phyloP scores from a whole-genome alignment of 2,329 filamentous ascomycete genomes.

The Pestalotiopsis sp. region DNA sequence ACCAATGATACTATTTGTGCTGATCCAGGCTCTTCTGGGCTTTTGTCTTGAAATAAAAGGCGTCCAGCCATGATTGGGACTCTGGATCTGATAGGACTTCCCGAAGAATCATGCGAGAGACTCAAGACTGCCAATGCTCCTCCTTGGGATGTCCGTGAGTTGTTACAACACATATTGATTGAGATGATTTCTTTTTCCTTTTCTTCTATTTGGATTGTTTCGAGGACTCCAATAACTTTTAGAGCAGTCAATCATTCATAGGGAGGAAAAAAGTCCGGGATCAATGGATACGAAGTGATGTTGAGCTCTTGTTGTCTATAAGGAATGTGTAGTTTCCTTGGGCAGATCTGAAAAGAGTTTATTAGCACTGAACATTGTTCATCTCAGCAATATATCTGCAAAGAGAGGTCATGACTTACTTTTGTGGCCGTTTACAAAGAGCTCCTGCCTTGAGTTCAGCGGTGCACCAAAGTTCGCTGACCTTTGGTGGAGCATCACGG shows the following conservation, averaged over 20 bases:
- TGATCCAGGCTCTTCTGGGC: slow-evolving; percentile 33
- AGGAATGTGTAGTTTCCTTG: too few relatives aligned
- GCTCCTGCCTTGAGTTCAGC: not conserved
- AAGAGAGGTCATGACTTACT: not conserved
- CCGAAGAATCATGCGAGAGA: slow-evolving; percentile 12
- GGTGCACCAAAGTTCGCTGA: not conserved
- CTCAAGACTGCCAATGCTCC: slow-evolving; percentile 49
- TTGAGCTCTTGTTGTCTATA: too few relatives aligned
- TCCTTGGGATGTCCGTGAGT: slow-evolving; percentile 41
- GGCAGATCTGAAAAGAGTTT: too few relatives aligned
- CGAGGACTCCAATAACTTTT: too few relatives aligned
- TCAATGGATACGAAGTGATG: too few relatives aligned
- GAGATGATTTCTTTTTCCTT: not conserved
- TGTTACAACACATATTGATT: slow-evolving; percentile 47
- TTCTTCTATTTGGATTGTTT: too few relatives aligned
- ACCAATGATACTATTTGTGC: slow-evolving; percentile 48
- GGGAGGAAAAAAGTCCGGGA: too few relatives aligned
- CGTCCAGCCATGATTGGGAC: slow-evolving; percentile 21
- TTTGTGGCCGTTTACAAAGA: not conserved
- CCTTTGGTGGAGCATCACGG: not conserved
- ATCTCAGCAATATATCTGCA: not conserved
- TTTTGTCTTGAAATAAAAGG: slow-evolving; percentile 44
- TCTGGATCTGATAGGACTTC: slow-evolving; percentile 20
- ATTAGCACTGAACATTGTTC: too few relatives aligned
- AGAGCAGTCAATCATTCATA: too few relatives aligned